Percentiles rank a stretch among this genome's conserved stretches.
phyloP scores from a whole-genome alignment of 495 filamentous ascomycete genomes.

The Aspergillus conjunctus region DNA sequence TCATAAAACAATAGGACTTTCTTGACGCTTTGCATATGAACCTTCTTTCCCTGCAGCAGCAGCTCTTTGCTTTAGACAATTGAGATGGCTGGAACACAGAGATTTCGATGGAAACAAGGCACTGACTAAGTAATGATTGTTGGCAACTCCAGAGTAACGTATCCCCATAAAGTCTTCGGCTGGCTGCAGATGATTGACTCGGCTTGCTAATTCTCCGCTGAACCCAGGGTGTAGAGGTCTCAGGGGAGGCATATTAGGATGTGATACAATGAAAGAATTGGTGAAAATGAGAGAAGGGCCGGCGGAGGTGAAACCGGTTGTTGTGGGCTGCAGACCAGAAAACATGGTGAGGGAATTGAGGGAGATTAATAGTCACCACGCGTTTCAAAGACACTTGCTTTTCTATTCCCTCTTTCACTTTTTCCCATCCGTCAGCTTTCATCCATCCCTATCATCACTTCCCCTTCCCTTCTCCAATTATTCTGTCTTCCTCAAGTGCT shows the following conservation, averaged over 20 bases:
- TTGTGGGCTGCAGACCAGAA: background rate
- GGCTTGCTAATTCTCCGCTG: background rate
- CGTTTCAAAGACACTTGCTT: background rate
- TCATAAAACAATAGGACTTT: too few species aligned
- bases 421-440: background rate
- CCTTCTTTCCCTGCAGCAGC: too few species aligned
- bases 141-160: background rate
- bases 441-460: slow-evolving; percentile 3
- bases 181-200: slow-evolving; percentile 1
- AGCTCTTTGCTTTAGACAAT: too few species aligned
- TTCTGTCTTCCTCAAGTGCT: background rate
- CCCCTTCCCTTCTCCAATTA: background rate
- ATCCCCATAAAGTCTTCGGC: background rate
- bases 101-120: too few species aligned
- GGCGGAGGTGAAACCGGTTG: background rate
- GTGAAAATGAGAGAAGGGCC: background rate
- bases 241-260: background rate
- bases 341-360: background rate
- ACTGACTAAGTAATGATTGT: background rate
- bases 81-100: too few species aligned
- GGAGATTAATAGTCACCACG: background rate
- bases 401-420: slow-evolving; percentile 1
- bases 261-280: background rate
- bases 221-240: background rate
- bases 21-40: too few species aligned